Evolutionary conservation across 2,329 filamentous ascomycete genomes (phyloP).

Genomic region (Penicillium palitans): DNA sequence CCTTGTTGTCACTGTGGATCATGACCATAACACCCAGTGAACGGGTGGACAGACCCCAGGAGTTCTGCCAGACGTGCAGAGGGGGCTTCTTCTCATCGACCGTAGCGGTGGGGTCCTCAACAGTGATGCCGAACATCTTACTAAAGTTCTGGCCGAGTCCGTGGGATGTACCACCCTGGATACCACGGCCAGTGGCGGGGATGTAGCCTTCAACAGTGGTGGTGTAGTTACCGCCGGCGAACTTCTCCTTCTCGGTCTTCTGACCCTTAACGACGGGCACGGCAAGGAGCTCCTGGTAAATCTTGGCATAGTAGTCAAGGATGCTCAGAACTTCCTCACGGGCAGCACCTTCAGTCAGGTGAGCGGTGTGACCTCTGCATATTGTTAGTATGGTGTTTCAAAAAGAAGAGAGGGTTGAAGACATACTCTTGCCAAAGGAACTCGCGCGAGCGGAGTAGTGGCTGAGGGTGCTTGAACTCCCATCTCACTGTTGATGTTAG

Average conservation of each 20-base stretch:
- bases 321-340: conserved; percentile 88
- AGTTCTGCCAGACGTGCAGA: conserved; percentile 96
- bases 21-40: conserved; percentile 99
- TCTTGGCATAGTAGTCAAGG: conserved; percentile 83
- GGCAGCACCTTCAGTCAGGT: conserved; percentile 79
- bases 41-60: conserved; percentile 95
- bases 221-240: conserved; percentile 93
- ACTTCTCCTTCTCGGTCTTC: conserved; percentile 98
- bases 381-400: neutral
- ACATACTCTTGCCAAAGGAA: conserved; percentile 87
- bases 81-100: conserved; percentile 73
- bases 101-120: conserved; percentile 79
- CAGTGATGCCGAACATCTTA: conserved; percentile 98
- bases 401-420: neutral
- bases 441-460: conserved; percentile 87
- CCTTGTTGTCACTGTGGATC: conserved; percentile 95
- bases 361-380: conserved; percentile 73
- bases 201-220: conserved; percentile 98
- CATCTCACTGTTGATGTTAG: conserved; percentile 49
- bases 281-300: conserved; percentile 91
- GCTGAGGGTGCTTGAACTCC: conserved; percentile 90
- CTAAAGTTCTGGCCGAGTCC: conserved; percentile 96
- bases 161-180: conserved; percentile 94
- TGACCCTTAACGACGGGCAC: conserved; percentile 89
- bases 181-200: conserved; percentile 89